Evolutionary conservation across 2,329 filamentous ascomycete species (phyloP), one percentile per base, ranked within the genome.

Genomic region (Fusarium neocosmosporiellum): DNA sequence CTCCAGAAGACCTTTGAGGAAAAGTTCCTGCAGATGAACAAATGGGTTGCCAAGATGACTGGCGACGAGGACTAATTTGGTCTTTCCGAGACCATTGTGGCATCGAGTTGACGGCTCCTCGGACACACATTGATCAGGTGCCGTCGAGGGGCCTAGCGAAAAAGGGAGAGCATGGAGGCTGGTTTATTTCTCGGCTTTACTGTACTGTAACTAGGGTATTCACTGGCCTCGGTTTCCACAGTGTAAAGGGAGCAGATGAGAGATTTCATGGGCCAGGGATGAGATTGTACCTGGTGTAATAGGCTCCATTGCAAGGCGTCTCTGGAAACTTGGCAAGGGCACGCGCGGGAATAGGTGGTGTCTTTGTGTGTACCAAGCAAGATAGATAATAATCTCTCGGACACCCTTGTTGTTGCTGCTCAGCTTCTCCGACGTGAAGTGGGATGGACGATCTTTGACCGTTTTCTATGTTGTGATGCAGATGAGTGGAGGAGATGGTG

Each of bases 1-100:
- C 86, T 92, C 59, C 86, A 91, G 78, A 88, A 87, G 69, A 85
- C 84, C 13, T 86, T 89, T 70, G 88, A 89, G 75, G 86, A 91
- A 73, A 91, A 91, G 80, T 91, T 86, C 74, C 81, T 81, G 0
- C 84, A 86, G 66, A 90, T 91, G 86, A 83, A 86, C 73, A 90
- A 90, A 77, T 91, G 88, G 88, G 85, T 90, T 41, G 75, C 84
- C 11, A 90, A 90, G 80, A 85, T 87, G 82, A 81, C 81, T 8
- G 81, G 80, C 22, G 82, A 83, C 1, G 81, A 83, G 65, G 80
- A 66, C 10, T 80, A 80, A 31, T 79, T 34, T 73, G 58, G 14
- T 5, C 22, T 43, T 10, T 18, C 29, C 22, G 43, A 27, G 24
- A 29, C 16, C 13, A 55, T 27, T 29, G 11, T 50, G 43, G 24